Conservation (phyloP, 2,329 filamentous ascomycete genomes). For the Sporothrix globosa region DNA sequence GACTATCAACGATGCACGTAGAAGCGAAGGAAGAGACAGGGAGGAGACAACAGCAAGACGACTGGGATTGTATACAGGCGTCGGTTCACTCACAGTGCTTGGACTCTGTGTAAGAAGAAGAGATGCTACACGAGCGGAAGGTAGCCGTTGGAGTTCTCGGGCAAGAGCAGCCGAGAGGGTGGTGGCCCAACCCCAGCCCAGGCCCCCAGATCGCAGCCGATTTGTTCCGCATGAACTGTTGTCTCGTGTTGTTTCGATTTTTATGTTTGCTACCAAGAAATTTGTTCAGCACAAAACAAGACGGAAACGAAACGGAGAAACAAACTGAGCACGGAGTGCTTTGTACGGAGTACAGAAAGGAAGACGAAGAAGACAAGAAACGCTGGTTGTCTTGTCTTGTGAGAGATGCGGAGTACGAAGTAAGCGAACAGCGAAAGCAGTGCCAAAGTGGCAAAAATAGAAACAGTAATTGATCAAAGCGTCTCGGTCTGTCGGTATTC, state of each 20-base stretch:
- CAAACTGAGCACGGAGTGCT: no score
- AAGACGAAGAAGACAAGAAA: background rate
- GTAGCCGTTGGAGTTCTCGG: background rate
- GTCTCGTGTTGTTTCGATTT: background rate
- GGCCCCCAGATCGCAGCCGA: background rate
- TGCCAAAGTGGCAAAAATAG: background rate
- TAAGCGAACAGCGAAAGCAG: background rate
- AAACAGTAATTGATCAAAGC: background rate
- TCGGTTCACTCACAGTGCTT: background rate
- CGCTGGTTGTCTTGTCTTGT: conserved; percentile 13
- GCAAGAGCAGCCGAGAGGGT: conserved; percentile 16
- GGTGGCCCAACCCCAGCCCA: background rate
- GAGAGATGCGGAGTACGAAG: background rate
- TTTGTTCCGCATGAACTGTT: conserved; percentile 7
- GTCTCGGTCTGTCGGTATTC: background rate
- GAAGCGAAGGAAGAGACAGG: background rate
- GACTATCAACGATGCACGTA: no score
- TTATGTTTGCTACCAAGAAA: background rate
- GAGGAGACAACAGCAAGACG: background rate
- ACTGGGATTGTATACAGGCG: background rate
- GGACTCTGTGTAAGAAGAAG: no score
- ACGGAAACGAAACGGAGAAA: conserved; percentile 19
- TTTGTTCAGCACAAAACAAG: conserved; percentile 6
- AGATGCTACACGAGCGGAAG: no score
- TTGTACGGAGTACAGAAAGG: background rate